Evolutionary conservation across 2,329 filamentous ascomycete genomes (phyloP), one percentile per base, ranked within the genome.

Genomic region (Periglandula ipomoeae): DNA sequence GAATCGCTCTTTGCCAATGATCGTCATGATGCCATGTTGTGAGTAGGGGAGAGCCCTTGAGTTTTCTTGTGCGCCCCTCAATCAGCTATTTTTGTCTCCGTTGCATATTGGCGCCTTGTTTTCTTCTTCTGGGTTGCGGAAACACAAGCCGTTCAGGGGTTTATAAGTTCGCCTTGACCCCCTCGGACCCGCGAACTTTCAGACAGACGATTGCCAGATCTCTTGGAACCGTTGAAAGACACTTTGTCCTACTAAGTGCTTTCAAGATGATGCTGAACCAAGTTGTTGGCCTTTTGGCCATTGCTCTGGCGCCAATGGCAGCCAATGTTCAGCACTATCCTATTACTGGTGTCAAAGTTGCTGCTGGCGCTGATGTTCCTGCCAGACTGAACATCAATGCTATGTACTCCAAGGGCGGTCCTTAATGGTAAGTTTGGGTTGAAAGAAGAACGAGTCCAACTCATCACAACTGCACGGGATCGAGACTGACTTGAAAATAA

Each of bases 361-460:
- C 68, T 51, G 40, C 50, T 19, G 70, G 68, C 13, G 67, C 68
- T 3, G 63, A 67, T 44, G 63, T 68, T 23, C 76, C 76, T 6
- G 49, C 62, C 38, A 69, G 76, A 46, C 61, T 63, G 50, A 72
- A 74, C 51, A 73, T 80, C 52, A 72, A 75, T 53, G 63, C 67
- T 5, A 56, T 79, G 8, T 65, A 70, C 42, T 52, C 60, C 17
- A 56, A 62, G 39, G 65, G 63, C 30, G 72, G 72, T 2, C 64
- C 70, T 7, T 61, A 70, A 54, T 75, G 73, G 72, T 75, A 59
- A 55, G 61, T 27, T 23, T 4, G 7, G 15, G 9, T 22, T 6
- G 19, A 8, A 13, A 20, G 5, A 10, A 23, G 1, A 17, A 6
- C 17, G 24, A 32, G 11, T 34, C n/a, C 30, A 26, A 32, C n/a